phyloP scores from a whole-genome alignment of 2,329 filamentous ascomycete genomes.

The Phyllosticta citrichinensis region DNA sequence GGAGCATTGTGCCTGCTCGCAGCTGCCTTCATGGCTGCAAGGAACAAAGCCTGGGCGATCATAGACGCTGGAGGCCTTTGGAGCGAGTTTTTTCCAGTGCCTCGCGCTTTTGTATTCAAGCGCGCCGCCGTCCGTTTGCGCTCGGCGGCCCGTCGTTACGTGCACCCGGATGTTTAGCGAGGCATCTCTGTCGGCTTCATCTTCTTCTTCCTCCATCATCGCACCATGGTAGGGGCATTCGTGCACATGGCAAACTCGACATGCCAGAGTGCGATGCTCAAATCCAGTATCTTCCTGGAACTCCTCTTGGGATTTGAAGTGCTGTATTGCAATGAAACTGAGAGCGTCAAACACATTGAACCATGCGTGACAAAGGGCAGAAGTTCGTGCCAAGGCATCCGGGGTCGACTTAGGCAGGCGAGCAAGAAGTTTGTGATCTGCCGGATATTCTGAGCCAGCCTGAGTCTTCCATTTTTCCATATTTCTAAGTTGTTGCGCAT shows the following conservation, averaged over 20 bases:
- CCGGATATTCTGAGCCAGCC: constrained; percentile 3
- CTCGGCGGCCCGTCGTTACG: constrained; percentile 14
- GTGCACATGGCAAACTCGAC: constrained; percentile 26
- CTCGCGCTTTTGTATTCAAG: neutral
- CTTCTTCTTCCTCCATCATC: constrained; percentile 19
- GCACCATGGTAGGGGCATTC: constrained; percentile 34
- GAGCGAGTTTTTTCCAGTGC: constrained; percentile 20
- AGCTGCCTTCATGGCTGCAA: constrained; percentile 58
- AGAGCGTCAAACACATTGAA: constrained; percentile 25
- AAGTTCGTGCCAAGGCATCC: constrained; percentile 21
- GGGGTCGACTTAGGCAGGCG: constrained; percentile 18
- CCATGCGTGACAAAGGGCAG: constrained; percentile 28
- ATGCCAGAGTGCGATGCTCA: constrained; percentile 17
- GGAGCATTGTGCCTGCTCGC: constrained; percentile 49
- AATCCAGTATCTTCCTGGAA: constrained; percentile 8
- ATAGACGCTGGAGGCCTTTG: constrained; percentile 44
- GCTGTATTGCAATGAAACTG: constrained; percentile 29
- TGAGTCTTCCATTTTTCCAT: neutral
- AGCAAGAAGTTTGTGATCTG: constrained; percentile 5
- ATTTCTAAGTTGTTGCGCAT: constrained; percentile 11
- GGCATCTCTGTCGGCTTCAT: neutral
- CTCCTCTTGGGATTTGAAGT: neutral
- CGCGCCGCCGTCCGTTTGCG: constrained; percentile 2
- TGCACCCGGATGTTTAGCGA: constrained; percentile 11
- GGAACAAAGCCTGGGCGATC: constrained; percentile 50